Conservation (phyloP, 2,329 filamentous ascomycete species). For the Aspergillus fijiensis region DNA sequence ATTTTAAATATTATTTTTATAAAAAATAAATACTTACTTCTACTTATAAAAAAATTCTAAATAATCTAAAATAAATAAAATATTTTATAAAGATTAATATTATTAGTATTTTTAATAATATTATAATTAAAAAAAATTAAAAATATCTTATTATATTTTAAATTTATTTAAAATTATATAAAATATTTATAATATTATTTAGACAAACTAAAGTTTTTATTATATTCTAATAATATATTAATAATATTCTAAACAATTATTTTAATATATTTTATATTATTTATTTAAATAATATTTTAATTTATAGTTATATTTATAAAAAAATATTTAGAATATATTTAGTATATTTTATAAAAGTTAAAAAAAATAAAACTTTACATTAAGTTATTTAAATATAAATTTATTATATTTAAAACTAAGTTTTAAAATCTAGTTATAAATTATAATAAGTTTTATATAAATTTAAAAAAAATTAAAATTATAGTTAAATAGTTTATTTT, state of each 20-base stretch:
- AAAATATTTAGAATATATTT: neutral
- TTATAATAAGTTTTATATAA: too few species aligned
- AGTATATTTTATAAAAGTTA: too few species aligned
- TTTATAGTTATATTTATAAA: too few species aligned
- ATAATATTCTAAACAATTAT: conserved; percentile 1
- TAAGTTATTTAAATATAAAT: neutral
- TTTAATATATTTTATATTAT: neutral
- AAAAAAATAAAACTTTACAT: neutral
- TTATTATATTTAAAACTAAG: neutral
- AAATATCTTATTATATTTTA: neutral
- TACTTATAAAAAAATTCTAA: too few species aligned
- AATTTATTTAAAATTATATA: neutral
- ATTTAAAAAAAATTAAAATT: neutral
- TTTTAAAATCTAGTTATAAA: too few species aligned
- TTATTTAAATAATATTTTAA: too few species aligned
- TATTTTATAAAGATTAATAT: conserved; percentile 1
- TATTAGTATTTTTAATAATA: neutral
- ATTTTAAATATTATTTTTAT: too few species aligned
- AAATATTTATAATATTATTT: neutral
- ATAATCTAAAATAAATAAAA: neutral
- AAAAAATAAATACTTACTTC: rapidly evolving
- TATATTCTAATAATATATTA: neutral
- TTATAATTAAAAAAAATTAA: neutral
- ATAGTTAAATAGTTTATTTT: neutral
- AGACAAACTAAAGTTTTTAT: neutral